These are phyloP conservation scores for Auxenochlorella pyrenoidosa DNA, from an alignment of 139 green algal genomes.

Conservation along the genomic window DNA sequence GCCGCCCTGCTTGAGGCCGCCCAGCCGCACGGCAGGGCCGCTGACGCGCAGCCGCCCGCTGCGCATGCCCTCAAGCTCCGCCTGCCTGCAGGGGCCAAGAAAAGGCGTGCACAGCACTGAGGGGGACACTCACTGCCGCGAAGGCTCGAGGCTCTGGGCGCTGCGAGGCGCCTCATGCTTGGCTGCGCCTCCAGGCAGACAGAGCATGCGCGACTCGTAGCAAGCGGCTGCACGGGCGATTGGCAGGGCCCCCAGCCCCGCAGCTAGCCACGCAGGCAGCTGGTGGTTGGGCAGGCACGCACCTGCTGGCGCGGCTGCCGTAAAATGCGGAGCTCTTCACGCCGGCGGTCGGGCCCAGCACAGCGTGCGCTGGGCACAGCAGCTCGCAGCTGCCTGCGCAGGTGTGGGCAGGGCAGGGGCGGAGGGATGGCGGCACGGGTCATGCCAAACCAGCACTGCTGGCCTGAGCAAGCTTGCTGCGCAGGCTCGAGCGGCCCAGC, in stretches of 20 bases:
- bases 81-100: background rate
- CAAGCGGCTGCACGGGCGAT: too few relatives aligned
- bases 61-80: slow-evolving; percentile 4
- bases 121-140: too few relatives aligned
- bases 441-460: too few relatives aligned
- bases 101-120: background rate
- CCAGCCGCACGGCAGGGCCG: background rate
- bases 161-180: too few relatives aligned
- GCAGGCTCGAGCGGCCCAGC: too few relatives aligned
- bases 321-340: background rate
- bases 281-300: background rate
- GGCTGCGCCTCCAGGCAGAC: background rate
- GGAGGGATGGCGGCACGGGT: too few relatives aligned
- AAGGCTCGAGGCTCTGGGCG: too few relatives aligned
- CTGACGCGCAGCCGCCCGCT: background rate
- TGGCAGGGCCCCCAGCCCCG: too few relatives aligned
- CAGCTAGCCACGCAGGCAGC: background rate
- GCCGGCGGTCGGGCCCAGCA: background rate
- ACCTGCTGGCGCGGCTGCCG: background rate
- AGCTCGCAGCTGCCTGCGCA: background rate
- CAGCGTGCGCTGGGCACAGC: background rate
- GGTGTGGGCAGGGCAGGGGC: background rate
- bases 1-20: background rate
- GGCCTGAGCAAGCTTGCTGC: too few relatives aligned
- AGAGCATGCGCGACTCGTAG: too few relatives aligned